Evolutionary conservation across 805 yeast genomes (phyloP), one percentile per base, ranked within the genome.

Genomic region (Komagataella ulmi): DNA sequence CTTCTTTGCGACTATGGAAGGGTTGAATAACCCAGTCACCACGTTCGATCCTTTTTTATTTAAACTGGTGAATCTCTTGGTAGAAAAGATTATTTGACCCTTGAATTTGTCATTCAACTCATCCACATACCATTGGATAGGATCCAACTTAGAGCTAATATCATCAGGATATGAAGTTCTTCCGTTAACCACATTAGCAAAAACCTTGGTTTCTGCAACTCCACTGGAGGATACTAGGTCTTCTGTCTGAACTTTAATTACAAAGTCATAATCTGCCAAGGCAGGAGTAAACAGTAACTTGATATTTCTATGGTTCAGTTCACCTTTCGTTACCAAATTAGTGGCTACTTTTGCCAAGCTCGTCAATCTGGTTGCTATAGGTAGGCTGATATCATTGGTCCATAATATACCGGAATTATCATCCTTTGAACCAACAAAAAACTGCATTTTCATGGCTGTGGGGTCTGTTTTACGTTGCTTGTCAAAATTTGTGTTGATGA

Each of bases 321-420:
- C 65, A 50, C 72, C 72, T 24, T 55, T 58, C 2, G 55, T 45
- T 18, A 82, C 64, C 52, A 85, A 62, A 17, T 75, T 73, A 45
- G 79, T 66, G 0, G 91, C 90, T 24, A 85, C 90, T 56, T 88
- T 79, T 1, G 97, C 78, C 54, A 93, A 74, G 0, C 95, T 90
- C 0, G 98, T 91, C 55, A 91, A 69, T 67, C 99, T 80, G 10
- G 90, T 76, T 3, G 96, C 89, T 53, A 90, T 82, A 7, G 97
- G 90, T 52, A 85, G 70, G 1, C 78, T 70, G 45, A 75, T 60
- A 40, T 59, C 58, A 3, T 69, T 65, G 2, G 71, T 61, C 91
- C 96, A 93, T 54, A 88, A 63, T 48, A 80, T 80, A 47, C 98
- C 98, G 10, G 91, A 79, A n/a, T 82, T 79, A 61, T 93, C 98